Conservation (phyloP, 1,139 yeast species). For the Debaryomycetaceae sp. region DNA sequence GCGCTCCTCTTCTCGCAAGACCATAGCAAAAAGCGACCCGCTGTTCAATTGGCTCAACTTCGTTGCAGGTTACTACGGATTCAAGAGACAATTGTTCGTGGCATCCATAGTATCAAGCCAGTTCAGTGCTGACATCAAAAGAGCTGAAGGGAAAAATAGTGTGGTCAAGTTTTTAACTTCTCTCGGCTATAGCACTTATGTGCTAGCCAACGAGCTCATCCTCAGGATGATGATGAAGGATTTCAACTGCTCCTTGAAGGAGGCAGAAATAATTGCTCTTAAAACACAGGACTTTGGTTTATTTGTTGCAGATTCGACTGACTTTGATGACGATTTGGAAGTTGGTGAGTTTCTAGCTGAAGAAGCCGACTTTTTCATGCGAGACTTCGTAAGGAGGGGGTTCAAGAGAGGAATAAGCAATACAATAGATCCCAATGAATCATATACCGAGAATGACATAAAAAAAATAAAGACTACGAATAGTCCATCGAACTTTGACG, state of each 20-base stretch:
- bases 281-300: constrained; percentile 57
- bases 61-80: constrained; percentile 63
- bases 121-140: constrained; percentile 24
- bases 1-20: constrained; percentile 33
- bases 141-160: constrained; percentile 26
- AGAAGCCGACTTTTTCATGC: constrained; percentile 12
- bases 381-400: constrained; percentile 3
- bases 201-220: constrained; percentile 62
- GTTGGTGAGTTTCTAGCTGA: constrained; percentile 15
- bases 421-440: no score
- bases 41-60: constrained; percentile 44
- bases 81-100: constrained; percentile 51
- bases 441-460: no score
- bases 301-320: constrained; percentile 39
- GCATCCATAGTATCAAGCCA: constrained; percentile 33
- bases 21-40: constrained; percentile 49
- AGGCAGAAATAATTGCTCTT: constrained; percentile 44
- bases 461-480: no score
- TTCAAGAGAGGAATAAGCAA: neutral
- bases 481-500: no score
- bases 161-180: constrained; percentile 61
- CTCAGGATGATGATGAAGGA: constrained; percentile 51
- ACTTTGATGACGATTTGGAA: constrained; percentile 27
- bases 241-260: constrained; percentile 26
- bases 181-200: constrained; percentile 52